Evolutionary conservation across 305 asterid genomes (phyloP).

Genomic region (Fraxinus floribunda): DNA sequence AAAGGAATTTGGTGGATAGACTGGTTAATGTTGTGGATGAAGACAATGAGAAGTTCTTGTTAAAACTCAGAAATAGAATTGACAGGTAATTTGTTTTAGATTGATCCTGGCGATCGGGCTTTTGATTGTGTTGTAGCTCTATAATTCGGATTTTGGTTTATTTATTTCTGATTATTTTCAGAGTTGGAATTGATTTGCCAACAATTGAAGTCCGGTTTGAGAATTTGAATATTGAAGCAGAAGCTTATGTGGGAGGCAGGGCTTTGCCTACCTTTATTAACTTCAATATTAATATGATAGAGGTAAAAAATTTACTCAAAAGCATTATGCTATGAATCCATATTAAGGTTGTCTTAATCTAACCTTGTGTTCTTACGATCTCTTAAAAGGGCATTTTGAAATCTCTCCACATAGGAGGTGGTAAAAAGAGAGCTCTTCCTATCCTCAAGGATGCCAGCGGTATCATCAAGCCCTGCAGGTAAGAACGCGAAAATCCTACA

Average conservation of each 20-base stretch:
- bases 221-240: constrained; percentile 59
- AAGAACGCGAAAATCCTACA: background rate
- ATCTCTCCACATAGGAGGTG: constrained; percentile 40
- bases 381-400: constrained; percentile 37
- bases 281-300: constrained; percentile 40
- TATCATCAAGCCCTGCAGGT: constrained; percentile 62
- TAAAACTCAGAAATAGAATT: constrained; percentile 57
- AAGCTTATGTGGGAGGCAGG: constrained; percentile 54
- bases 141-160: background rate
- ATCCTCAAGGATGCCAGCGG: constrained; percentile 74
- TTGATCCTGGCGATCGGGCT: background rate
- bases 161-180: constrained; percentile 18
- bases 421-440: constrained; percentile 46
- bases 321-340: background rate
- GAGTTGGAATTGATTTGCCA: constrained; percentile 79
- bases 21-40: constrained; percentile 45
- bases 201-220: constrained; percentile 74
- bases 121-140: background rate
- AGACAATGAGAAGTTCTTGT: constrained; percentile 76
- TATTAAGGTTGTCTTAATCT: background rate
- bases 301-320: constrained; percentile 35
- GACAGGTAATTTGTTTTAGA: constrained; percentile 45
- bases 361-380: background rate
- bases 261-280: constrained; percentile 60
- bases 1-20: constrained; percentile 50